Percentiles rank a stretch among this genome's conserved stretches.
These are phyloP conservation scores for Metroxylon sagu DNA, from an alignment of 176 grass and related monocot species.

Conservation along the genomic window DNA sequence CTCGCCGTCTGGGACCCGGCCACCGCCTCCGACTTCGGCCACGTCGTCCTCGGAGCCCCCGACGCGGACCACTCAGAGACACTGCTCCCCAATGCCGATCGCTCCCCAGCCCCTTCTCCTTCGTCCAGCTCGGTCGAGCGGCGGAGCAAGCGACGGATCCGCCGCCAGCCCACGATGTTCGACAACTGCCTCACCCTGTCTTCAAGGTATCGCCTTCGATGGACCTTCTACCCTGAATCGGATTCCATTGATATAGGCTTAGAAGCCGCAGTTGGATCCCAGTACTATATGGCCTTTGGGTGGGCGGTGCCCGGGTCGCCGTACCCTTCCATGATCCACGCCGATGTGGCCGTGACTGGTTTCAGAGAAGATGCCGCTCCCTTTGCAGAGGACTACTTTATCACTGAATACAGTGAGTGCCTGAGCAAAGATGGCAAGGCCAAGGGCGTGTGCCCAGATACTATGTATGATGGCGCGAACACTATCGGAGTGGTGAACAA, in stretches of 20 bases:
- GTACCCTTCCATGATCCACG: slow-evolving; percentile 47
- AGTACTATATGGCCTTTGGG: slow-evolving; percentile 94
- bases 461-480: slow-evolving; percentile 46
- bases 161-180: slow-evolving; percentile 56
- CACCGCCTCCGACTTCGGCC: slow-evolving; percentile 88
- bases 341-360: slow-evolving; percentile 57
- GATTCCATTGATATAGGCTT: slow-evolving; percentile 70
- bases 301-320: slow-evolving; percentile 45
- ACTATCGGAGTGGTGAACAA: slow-evolving; percentile 39
- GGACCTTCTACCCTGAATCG: slow-evolving; percentile 51
- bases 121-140: background rate
- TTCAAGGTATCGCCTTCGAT: slow-evolving; percentile 51
- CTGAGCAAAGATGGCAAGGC: slow-evolving; percentile 39
- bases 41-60: slow-evolving; percentile 30
- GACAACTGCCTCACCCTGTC: slow-evolving; percentile 56
- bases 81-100: background rate
- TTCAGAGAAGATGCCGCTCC: slow-evolving; percentile 82
- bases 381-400: slow-evolving; percentile 82
- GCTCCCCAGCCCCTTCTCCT: background rate
- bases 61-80: background rate
- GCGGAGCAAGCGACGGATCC: slow-evolving; percentile 9
- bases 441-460: slow-evolving; percentile 88
- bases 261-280: slow-evolving; percentile 59
- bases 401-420: slow-evolving; percentile 63
- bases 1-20: slow-evolving; percentile 74